Conservation (phyloP, 495 filamentous ascomycete genomes). For the Hypomontagnella monticulosa region DNA sequence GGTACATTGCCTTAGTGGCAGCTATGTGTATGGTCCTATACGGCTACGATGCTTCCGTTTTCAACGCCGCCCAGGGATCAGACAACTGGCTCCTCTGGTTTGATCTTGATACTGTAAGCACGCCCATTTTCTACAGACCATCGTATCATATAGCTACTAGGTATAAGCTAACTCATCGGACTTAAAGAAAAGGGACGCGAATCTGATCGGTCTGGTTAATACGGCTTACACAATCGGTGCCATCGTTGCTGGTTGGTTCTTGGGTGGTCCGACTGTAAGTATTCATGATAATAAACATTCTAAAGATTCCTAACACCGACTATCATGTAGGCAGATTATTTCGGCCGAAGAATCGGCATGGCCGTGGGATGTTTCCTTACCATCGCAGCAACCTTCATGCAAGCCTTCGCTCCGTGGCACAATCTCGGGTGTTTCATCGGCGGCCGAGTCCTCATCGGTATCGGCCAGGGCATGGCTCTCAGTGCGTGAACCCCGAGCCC, state of each 20-base stretch:
- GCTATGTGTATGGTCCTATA: slow-evolving; percentile 75
- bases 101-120: slow-evolving; percentile 57
- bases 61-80: slow-evolving; percentile 69
- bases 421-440: slow-evolving; percentile 68
- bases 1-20: slow-evolving; percentile 70
- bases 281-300: neutral
- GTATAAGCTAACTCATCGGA: slow-evolving; percentile 2
- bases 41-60: slow-evolving; percentile 73
- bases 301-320: slow-evolving; percentile 3
- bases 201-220: slow-evolving; percentile 66
- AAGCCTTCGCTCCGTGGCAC: slow-evolving; percentile 64
- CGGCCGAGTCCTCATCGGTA: slow-evolving; percentile 69
- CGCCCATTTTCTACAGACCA: neutral
- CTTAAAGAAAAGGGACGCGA: slow-evolving; percentile 43
- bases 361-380: slow-evolving; percentile 64
- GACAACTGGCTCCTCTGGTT: slow-evolving; percentile 69
- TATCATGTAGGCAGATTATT: slow-evolving; percentile 57
- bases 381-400: slow-evolving; percentile 70
- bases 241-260: slow-evolving; percentile 69
- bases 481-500: slow-evolving; percentile 52
- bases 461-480: slow-evolving; percentile 71
- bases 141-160: neutral
- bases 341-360: slow-evolving; percentile 69
- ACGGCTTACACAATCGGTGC: slow-evolving; percentile 72
- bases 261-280: slow-evolving; percentile 60